Base-by-base conservation (phyloP, 805 yeast species). In the Brettanomyces naardenensis region DNA sequence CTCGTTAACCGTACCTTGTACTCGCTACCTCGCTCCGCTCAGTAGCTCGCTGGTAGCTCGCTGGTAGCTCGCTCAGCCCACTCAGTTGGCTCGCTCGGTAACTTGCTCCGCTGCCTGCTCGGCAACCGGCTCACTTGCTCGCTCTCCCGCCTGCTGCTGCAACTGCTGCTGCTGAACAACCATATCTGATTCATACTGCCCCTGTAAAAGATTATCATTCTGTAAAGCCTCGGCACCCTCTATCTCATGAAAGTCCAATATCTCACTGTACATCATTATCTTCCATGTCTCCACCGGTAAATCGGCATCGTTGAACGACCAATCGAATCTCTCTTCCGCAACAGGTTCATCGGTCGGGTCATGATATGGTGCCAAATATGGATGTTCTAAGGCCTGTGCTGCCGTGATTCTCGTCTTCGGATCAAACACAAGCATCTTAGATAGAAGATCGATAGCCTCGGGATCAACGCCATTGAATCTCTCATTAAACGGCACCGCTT, bases 231-330 rank as follows among this genome's bases (percentile, higher is more conserved):
- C 54, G 9, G 53, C 47, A 11, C 58, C 82, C 31, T 80, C 89
- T 42, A 84, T 85, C 59, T 88, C 95, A 62, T 90, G 97, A 73
- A 88, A 90, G 59, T 90, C 97, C 48, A 92, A 69, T 44, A 90
- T 92, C 64, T 90, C 98, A 37, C 95, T 82, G 64, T 92, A 92
- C 95, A 92, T 90, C 97, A 92, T 90, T 15, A 88, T 95, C 65
- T 95, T 79, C 98, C 98, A 90, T 11, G 96, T 87, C 54, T 92
- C 97, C 14, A 92, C 92, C 3, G 97, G 97, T 51, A 90, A 71
- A 61, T 90, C 98, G 0, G 96, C 97, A 51, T 94, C 97, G 59
- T 92, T 90, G 62, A 90, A 90, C 53, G 92, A 80, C 99, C 99
- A 92, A 62, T 92, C 98, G 53, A 92, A 92, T 58, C 82, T 83